These are phyloP conservation scores for Candida railenensis DNA, from an alignment of 805 yeast species.

Conservation along the genomic window DNA sequence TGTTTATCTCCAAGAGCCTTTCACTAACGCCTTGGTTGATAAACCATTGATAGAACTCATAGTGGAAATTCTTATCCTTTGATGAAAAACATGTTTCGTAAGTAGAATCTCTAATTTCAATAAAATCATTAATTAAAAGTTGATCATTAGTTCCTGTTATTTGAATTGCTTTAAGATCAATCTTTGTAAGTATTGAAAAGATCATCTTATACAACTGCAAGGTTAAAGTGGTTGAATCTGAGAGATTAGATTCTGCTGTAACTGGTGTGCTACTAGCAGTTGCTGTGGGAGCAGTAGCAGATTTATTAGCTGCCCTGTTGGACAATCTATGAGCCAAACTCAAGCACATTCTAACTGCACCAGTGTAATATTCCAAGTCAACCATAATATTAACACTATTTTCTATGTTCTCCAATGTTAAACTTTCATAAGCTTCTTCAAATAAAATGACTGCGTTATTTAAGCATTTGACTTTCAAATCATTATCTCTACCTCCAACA, in stretches of 20 bases:
- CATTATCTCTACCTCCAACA: conserved; percentile 68
- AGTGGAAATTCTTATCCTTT: conserved; percentile 85
- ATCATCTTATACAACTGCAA: conserved; percentile 65
- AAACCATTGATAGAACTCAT: conserved; percentile 90
- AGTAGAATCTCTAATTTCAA: conserved; percentile 65
- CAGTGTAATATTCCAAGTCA: conserved; percentile 74
- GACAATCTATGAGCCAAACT: conserved; percentile 64
- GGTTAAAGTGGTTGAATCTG: conserved; percentile 20
- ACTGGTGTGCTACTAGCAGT: conserved; percentile 5
- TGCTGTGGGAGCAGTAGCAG: not conserved
- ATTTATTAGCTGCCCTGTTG: not conserved
- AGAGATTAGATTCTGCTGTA: conserved; percentile 7
- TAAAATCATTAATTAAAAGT: conserved; percentile 47
- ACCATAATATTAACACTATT: conserved; percentile 80
- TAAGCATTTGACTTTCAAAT: conserved; percentile 62
- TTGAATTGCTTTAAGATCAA: conserved; percentile 63
- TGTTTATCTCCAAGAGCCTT: conserved; percentile 72
- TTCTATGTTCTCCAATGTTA: conserved; percentile 74
- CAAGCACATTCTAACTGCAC: conserved; percentile 80
- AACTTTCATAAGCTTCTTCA: conserved; percentile 74
- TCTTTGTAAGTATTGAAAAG: conserved; percentile 69
- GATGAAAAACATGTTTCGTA: conserved; percentile 73
- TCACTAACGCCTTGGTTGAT: conserved; percentile 75
- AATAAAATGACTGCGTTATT: conserved; percentile 73
- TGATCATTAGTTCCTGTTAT: conserved; percentile 35